Evolutionary conservation across 768 basidiomycete species (phyloP).

Genomic region (Dentipellis fragilis): DNA sequence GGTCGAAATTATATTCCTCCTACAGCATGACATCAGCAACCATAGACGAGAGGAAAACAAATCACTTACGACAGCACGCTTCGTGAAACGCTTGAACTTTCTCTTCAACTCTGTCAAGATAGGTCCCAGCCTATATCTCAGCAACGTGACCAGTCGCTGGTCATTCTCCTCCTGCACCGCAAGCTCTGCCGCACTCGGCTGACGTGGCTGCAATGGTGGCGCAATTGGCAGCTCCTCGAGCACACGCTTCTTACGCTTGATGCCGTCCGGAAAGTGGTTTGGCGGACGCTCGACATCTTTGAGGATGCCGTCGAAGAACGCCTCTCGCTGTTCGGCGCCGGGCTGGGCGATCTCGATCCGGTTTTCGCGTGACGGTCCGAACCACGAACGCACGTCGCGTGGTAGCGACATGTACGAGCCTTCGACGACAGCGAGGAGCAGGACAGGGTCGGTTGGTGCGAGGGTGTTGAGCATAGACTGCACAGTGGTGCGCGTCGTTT

Average conservation of each 20-base stretch:
- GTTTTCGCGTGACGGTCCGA: constrained; percentile 68
- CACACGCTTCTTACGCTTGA: constrained; percentile 73
- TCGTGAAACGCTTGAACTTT: constrained; percentile 86
- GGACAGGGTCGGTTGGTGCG: constrained; percentile 85
- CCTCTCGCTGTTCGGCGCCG: constrained; percentile 40
- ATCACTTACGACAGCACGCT: constrained; percentile 57
- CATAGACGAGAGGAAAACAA: background rate
- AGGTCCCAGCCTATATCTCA: constrained; percentile 87
- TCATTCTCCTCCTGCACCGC: constrained; percentile 79
- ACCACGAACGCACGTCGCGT: constrained; percentile 82
- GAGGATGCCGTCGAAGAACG: constrained; percentile 72
- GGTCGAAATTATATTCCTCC: constrained; percentile 68
- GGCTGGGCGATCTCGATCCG: constrained; percentile 58
- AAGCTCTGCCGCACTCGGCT: constrained; percentile 74
- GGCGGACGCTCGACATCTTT: constrained; percentile 67
- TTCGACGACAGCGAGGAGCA: constrained; percentile 84
- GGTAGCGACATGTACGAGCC: constrained; percentile 63
- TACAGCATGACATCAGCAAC: constrained; percentile 19
- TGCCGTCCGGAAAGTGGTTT: constrained; percentile 80
- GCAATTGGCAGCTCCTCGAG: constrained; percentile 83
- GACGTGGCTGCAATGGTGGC: constrained; percentile 79
- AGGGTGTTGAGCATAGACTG: constrained; percentile 88
- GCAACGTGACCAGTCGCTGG: constrained; percentile 60
- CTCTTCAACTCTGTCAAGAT: constrained; percentile 84
- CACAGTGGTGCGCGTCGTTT: constrained; percentile 76